Evolutionary conservation across 495 filamentous ascomycete genomes (phyloP).

Genomic region (Talaromyces trachyspermus): DNA sequence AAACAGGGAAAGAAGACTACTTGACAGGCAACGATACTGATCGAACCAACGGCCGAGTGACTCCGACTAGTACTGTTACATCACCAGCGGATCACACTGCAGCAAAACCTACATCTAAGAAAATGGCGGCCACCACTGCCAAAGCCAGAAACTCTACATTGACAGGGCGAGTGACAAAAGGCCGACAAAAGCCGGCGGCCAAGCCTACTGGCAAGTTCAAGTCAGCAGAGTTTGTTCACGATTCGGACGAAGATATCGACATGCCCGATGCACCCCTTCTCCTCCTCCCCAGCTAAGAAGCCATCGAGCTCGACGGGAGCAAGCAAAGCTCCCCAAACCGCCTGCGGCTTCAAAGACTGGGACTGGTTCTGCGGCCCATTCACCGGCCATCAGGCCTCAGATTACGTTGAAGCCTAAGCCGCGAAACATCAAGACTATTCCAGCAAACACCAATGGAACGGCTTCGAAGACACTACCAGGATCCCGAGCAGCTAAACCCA

Average conservation of each 20-base stretch:
- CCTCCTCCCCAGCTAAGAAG: constrained; percentile 26
- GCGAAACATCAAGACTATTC: constrained; percentile 8
- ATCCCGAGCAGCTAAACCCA: constrained; percentile 31
- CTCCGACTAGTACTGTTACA: constrained; percentile 25
- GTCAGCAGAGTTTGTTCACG: constrained; percentile 67
- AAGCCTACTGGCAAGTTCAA: constrained; percentile 47
- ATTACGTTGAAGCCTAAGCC: constrained; percentile 10
- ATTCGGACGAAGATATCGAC: constrained; percentile 65
- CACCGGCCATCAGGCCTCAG: constrained; percentile 13
- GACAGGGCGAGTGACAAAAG: constrained; percentile 45
- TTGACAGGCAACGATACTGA: constrained; percentile 49
- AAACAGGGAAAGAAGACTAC: constrained; percentile 27
- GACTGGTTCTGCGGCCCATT: constrained; percentile 9
- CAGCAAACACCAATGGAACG: constrained; percentile 18
- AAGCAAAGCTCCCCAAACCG: constrained; percentile 9
- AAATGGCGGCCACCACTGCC: constrained; percentile 50
- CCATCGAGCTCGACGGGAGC: constrained; percentile 20
- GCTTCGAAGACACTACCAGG: constrained; percentile 28
- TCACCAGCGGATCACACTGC: constrained; percentile 42
- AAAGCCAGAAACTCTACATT: constrained; percentile 45
- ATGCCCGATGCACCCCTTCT: constrained; percentile 38
- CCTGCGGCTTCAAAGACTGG: constrained; percentile 6
- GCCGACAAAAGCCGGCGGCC: constrained; percentile 36
- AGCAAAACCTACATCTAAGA: constrained; percentile 55
- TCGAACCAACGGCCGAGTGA: constrained; percentile 34